Evolutionary conservation across 2,329 filamentous ascomycete species (phyloP), one percentile per base, ranked within the genome.

Genomic region (Didymella arachidicola): DNA sequence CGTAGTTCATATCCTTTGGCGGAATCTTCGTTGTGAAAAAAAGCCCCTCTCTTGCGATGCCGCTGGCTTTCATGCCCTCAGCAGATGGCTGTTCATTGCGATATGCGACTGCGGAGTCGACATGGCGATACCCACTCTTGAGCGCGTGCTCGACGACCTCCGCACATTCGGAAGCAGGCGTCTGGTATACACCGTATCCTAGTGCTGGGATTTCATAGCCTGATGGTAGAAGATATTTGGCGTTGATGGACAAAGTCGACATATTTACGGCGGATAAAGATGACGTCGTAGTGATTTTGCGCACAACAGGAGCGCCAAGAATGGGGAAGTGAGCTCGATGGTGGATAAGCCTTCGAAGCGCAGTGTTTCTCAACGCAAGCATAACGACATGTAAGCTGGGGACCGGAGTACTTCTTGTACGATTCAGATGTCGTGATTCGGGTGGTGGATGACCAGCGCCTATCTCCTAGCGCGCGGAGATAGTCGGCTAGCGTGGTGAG

Each of bases 21-120:
- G 88, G 79, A 54, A 92, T 86, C 77, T 93, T 93, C 43, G 87
- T 90, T 0, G 89, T 92, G 51, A 92, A 78, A 74, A 89, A 93
- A 34, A 93, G 66, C 14, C 90, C 81, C 12, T 81, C 76, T 34
- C 87, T 82, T 2, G 81, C 75, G 10, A 92, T 66, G 0, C 81
- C 81, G 1, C 84, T 87, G 51, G 82, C 72, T 42, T 80, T 80
- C 32, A 92, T 78, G 1, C 89, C 89, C 46, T 85, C 79, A 6
- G 88, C 87, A 34, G 92, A 87, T 67, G 89, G 81, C 12, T 78
- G 74, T 72, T 93, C 90, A 65, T 93, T 93, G 55, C 78, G 83
- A 73, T 93, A 93, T 67, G 86, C 4, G 5, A 76, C 74, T 2
- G 89, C 90, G 0, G 88, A 84, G 75, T 89, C 87, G 44, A 89